These are phyloP conservation scores for Diplodia scrobiculata DNA, from an alignment of 2,329 filamentous ascomycete genomes.

Conservation along the genomic window DNA sequence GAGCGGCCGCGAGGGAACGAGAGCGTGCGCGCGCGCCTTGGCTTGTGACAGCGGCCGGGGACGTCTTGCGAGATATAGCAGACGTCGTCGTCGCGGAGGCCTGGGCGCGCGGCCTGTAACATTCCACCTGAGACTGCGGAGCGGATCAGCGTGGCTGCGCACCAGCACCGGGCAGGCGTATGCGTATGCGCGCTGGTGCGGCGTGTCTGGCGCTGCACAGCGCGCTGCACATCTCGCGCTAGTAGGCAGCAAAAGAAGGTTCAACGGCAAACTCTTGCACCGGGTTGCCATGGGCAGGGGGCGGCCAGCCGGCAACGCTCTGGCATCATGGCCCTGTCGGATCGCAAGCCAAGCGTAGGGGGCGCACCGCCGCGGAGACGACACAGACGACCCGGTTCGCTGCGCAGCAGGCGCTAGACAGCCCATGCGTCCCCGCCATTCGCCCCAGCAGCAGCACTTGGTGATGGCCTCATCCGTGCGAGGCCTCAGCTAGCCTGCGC, in stretches of 20 bases:
- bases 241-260: conserved; percentile 21
- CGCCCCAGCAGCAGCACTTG: background rate
- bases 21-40: conserved; percentile 3
- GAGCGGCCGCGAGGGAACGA: conserved; percentile 7
- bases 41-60: conserved; percentile 17
- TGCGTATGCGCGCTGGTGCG: background rate
- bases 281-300: conserved; percentile 24
- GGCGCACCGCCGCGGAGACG: background rate
- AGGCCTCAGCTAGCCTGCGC: background rate
- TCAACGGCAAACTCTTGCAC: conserved; percentile 24
- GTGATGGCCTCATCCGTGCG: background rate
- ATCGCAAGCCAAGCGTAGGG: conserved; percentile 13
- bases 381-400: conserved; percentile 9
- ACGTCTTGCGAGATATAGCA: conserved; percentile 13
- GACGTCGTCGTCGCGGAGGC: conserved; percentile 1
- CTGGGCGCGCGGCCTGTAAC: conserved; percentile 14
- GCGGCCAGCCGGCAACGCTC: conserved; percentile 16
- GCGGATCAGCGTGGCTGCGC: conserved; percentile 23
- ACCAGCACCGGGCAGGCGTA: background rate
- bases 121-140: conserved; percentile 25
- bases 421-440: conserved; percentile 12
- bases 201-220: conserved; percentile 23
- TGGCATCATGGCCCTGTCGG: conserved; percentile 12
- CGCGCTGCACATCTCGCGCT: conserved; percentile 21
- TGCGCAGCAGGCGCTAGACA: conserved; percentile 4